Conservation (phyloP, 2,329 filamentous ascomycete genomes). For the Phyllosticta citriasiana region DNA sequence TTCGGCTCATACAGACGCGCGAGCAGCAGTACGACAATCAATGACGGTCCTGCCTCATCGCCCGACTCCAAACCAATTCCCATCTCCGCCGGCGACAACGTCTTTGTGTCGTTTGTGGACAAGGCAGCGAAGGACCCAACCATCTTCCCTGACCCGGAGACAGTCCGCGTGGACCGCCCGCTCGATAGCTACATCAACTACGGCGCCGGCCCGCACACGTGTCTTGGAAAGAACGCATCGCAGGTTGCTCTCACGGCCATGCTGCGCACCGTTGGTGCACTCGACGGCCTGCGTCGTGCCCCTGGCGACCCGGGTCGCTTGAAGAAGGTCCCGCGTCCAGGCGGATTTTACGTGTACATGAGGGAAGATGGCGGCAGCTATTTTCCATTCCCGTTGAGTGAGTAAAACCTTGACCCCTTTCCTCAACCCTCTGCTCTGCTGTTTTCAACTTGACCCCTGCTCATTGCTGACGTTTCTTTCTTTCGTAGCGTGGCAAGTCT, state of each 20-base stretch:
- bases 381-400: conserved; percentile 16
- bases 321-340: conserved; percentile 48
- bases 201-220: conserved; percentile 52
- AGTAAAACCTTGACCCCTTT: not conserved
- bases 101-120: conserved; percentile 54
- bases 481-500: conserved; percentile 13
- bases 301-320: conserved; percentile 55
- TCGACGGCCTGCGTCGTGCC: conserved; percentile 51
- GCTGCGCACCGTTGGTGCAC: conserved; percentile 54
- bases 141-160: conserved; percentile 50
- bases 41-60: conserved; percentile 36
- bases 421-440: conserved; percentile 23
- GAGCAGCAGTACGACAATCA: conserved; percentile 36
- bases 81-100: conserved; percentile 47
- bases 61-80: conserved; percentile 25
- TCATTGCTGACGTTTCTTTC: conserved; percentile 16
- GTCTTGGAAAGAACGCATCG: conserved; percentile 51
- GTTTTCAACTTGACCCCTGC: conserved; percentile 16
- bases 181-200: conserved; percentile 56
- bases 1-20: conserved; percentile 52
- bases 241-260: conserved; percentile 56
- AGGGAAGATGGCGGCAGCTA: conserved; percentile 15
- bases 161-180: conserved; percentile 54
- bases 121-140: conserved; percentile 22
- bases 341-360: conserved; percentile 15